Conservation (phyloP, 2,329 filamentous ascomycete genomes). For the Sclerotinia sclerotiorum region DNA sequence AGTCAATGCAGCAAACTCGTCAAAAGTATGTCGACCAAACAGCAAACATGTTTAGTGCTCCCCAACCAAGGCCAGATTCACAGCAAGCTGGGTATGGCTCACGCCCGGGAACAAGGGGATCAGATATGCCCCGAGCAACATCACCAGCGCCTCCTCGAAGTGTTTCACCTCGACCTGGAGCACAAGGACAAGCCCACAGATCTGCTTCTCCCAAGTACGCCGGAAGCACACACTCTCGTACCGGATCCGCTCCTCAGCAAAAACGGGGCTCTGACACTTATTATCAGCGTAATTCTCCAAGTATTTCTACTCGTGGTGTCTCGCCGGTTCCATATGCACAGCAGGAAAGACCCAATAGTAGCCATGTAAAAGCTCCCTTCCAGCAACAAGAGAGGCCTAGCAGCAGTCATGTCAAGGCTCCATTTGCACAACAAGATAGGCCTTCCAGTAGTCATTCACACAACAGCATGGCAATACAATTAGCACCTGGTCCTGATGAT, state of each 20-base stretch:
- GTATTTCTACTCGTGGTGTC: slow-evolving; percentile 45
- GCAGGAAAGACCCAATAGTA: slow-evolving; percentile 53
- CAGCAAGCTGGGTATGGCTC: slow-evolving; percentile 42
- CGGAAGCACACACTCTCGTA: slow-evolving; percentile 39
- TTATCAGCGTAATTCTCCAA: slow-evolving; percentile 52
- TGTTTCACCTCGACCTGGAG: slow-evolving; percentile 60
- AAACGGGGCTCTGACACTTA: slow-evolving; percentile 52
- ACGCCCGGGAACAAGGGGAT: slow-evolving; percentile 59
- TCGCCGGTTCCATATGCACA: slow-evolving; percentile 44
- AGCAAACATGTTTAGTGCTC: slow-evolving; percentile 67
- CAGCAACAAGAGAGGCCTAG: slow-evolving; percentile 49
- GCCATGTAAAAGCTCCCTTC: slow-evolving; percentile 37
- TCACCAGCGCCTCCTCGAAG: slow-evolving; percentile 69
- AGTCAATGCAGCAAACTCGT: slow-evolving; percentile 93
- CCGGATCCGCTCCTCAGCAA: slow-evolving; percentile 43
- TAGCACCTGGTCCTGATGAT: slow-evolving; percentile 56
- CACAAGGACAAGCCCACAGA: slow-evolving; percentile 48
- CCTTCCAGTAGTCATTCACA: slow-evolving; percentile 21
- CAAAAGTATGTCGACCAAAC: slow-evolving; percentile 85
- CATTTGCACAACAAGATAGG: slow-evolving; percentile 30
- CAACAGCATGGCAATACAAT: slow-evolving; percentile 63
- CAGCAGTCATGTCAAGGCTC: slow-evolving; percentile 44
- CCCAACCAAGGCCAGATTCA: slow-evolving; percentile 38
- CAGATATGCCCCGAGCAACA: slow-evolving; percentile 57
- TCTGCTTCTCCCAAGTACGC: slow-evolving; percentile 64